Conservation (phyloP, 129 eudicot species). For the Tanacetum coccineum region DNA sequence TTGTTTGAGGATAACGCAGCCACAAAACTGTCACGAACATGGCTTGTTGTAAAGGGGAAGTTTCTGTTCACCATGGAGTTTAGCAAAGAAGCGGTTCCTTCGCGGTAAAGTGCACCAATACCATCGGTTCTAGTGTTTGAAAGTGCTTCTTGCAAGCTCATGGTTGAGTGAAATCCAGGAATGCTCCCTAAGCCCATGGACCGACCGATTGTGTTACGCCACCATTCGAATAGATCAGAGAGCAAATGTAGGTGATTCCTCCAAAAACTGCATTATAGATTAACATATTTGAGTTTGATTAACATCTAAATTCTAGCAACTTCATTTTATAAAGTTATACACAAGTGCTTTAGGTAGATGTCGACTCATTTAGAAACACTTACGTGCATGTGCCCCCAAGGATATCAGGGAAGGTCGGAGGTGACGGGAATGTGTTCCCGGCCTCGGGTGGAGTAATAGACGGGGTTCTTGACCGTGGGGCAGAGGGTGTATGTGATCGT, state of each 20-base stretch:
- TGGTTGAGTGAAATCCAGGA: slow-evolving; percentile 43
- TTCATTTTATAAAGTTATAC: too few relatives aligned
- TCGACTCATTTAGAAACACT: slow-evolving; percentile 26
- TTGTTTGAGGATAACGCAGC: slow-evolving; percentile 52
- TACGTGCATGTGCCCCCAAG: slow-evolving; percentile 59
- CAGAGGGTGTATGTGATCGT: neutral
- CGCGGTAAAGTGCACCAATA: slow-evolving; percentile 63
- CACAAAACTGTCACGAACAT: slow-evolving; percentile 55
- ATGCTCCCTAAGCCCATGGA: slow-evolving; percentile 39
- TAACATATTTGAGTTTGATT: too few relatives aligned
- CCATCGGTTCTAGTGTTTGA: slow-evolving; percentile 64
- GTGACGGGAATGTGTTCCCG: slow-evolving; percentile 31
- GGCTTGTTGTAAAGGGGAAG: slow-evolving; percentile 63
- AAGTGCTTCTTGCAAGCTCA: slow-evolving; percentile 58
- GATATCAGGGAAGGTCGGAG: slow-evolving; percentile 48
- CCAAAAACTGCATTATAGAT: slow-evolving; percentile 54
- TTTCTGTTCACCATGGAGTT: slow-evolving; percentile 56
- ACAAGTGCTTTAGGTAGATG: neutral
- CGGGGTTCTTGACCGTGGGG: slow-evolving; percentile 11
- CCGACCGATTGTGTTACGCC: slow-evolving; percentile 46
- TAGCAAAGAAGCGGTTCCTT: slow-evolving; percentile 73
- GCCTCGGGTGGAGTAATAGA: neutral
- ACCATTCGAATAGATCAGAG: slow-evolving; percentile 49
- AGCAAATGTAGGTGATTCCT: slow-evolving; percentile 50
- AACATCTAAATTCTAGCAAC: too few relatives aligned